Conservation (phyloP, 768 basidiomycete species). For the Candolleomyces efflorescens region DNA sequence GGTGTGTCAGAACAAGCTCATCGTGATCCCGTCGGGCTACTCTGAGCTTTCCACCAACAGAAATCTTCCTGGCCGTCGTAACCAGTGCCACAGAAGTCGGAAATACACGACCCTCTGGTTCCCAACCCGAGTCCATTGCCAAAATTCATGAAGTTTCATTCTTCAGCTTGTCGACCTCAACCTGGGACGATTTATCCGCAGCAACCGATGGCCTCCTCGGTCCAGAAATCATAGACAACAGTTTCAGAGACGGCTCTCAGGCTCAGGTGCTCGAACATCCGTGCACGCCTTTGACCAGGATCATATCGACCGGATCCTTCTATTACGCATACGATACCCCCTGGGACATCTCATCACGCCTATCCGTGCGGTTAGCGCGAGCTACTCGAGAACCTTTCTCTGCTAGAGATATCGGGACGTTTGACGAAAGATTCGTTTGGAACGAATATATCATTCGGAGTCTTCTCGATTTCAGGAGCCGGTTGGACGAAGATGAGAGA, state of each 20-base stretch:
- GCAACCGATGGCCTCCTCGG: conserved; percentile 50
- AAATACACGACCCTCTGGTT: conserved; percentile 57
- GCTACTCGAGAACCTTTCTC: conserved; percentile 22
- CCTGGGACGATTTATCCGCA: conserved; percentile 75
- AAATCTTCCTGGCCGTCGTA: conserved; percentile 83
- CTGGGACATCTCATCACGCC: conserved; percentile 88
- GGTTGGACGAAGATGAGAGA: conserved; percentile 65
- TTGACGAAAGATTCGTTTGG: conserved; percentile 91
- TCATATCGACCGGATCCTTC: conserved; percentile 88
- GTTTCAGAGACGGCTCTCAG: conserved; percentile 41
- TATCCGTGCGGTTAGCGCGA: conserved; percentile 64
- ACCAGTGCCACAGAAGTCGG: conserved; percentile 74
- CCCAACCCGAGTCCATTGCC: conserved; percentile 62
- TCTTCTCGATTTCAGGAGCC: conserved; percentile 82
- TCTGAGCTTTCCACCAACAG: conserved; percentile 31
- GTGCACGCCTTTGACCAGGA: conserved; percentile 84
- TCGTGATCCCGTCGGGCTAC: neutral
- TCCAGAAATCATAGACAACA: conserved; percentile 51
- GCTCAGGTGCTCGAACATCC: conserved; percentile 82
- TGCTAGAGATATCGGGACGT: conserved; percentile 48
- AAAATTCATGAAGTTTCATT: conserved; percentile 89
- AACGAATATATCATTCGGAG: conserved; percentile 88
- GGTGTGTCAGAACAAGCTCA: conserved; percentile 36
- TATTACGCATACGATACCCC: conserved; percentile 81
- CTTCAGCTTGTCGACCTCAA: conserved; percentile 77